Evolutionary conservation across 805 yeast genomes (phyloP).

Genomic region (Candida dajiaensis): DNA sequence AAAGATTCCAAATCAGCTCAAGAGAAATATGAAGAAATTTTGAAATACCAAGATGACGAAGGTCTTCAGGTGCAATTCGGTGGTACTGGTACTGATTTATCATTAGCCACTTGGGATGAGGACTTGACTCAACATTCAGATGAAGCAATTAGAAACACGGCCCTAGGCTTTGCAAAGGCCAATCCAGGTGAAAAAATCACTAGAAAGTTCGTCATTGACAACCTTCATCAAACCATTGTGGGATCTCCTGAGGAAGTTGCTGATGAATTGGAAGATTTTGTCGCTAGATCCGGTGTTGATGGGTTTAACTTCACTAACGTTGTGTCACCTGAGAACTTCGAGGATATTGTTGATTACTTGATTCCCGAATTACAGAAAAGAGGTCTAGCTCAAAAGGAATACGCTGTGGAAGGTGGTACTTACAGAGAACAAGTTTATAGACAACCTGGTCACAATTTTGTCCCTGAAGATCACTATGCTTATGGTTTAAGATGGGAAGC

Average conservation of each 20-base stretch:
- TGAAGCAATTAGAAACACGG: slow-evolving; percentile 14
- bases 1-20: slow-evolving; percentile 35
- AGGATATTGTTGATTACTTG: slow-evolving; percentile 30
- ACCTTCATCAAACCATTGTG: not conserved
- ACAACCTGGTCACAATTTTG: slow-evolving; percentile 6
- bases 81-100: slow-evolving; percentile 34
- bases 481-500: slow-evolving; percentile 8
- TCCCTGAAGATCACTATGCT: slow-evolving; percentile 9
- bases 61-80: slow-evolving; percentile 40
- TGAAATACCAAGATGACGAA: slow-evolving; percentile 30
- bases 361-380: slow-evolving; percentile 30
- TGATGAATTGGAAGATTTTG: slow-evolving; percentile 33
- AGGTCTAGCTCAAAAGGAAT: slow-evolving; percentile 28
- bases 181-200: slow-evolving; percentile 1
- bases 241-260: slow-evolving; percentile 26
- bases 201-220: slow-evolving; percentile 2
- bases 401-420: slow-evolving; percentile 8
- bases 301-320: slow-evolving; percentile 36
- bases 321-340: slow-evolving; percentile 31
- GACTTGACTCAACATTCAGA: slow-evolving; percentile 4
- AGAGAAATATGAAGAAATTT: slow-evolving; percentile 27
- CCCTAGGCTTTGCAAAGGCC: slow-evolving; percentile 10
- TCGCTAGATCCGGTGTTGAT: slow-evolving; percentile 33
- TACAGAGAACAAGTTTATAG: slow-evolving; percentile 10
- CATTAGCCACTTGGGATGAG: slow-evolving; percentile 20